Conservation (phyloP, 1,139 yeast species). For the Nakaseomyces nivariensis region DNA sequence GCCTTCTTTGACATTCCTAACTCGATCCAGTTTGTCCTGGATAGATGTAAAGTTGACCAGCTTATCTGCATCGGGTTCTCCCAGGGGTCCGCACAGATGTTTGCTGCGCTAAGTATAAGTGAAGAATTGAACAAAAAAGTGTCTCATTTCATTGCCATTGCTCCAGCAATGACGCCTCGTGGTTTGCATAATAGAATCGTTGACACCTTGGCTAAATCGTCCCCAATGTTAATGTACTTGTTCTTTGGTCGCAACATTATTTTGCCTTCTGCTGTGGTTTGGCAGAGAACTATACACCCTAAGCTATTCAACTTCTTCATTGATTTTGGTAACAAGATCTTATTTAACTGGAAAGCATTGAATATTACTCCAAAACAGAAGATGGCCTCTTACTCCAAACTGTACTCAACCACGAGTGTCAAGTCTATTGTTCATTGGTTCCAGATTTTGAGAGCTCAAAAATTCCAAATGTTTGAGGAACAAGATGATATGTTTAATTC, state of each 20-base stretch:
- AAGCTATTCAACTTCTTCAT: conserved; percentile 67
- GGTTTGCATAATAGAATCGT: conserved; percentile 69
- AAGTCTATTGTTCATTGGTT: conserved; percentile 95
- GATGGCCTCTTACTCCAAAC: conserved; percentile 65
- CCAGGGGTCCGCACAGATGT: conserved; percentile 88
- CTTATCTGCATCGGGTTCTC: conserved; percentile 75
- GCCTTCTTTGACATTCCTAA: conserved; percentile 78
- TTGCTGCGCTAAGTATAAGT: conserved; percentile 43
- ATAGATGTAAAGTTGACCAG: conserved; percentile 33
- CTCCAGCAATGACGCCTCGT: conserved; percentile 93
- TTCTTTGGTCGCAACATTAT: conserved; percentile 68
- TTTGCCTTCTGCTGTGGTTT: conserved; percentile 67
- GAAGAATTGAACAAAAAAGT: conserved; percentile 60
- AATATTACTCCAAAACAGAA: conserved; percentile 70
- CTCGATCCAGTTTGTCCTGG: conserved; percentile 52
- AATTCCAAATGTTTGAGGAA: conserved; percentile 85
- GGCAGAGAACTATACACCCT: conserved; percentile 79
- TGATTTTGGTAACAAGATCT: conserved; percentile 52
- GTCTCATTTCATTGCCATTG: conserved; percentile 64
- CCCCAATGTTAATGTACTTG: conserved; percentile 65
- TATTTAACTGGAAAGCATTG: conserved; percentile 69
- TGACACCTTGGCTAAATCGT: conserved; percentile 66
- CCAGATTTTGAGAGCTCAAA: conserved; percentile 72
- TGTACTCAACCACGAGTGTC: conserved; percentile 84
- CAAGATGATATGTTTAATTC: conserved; percentile 30